Base-by-base conservation (phyloP, 208 protist species). In the Porcisia deanei region DNA sequence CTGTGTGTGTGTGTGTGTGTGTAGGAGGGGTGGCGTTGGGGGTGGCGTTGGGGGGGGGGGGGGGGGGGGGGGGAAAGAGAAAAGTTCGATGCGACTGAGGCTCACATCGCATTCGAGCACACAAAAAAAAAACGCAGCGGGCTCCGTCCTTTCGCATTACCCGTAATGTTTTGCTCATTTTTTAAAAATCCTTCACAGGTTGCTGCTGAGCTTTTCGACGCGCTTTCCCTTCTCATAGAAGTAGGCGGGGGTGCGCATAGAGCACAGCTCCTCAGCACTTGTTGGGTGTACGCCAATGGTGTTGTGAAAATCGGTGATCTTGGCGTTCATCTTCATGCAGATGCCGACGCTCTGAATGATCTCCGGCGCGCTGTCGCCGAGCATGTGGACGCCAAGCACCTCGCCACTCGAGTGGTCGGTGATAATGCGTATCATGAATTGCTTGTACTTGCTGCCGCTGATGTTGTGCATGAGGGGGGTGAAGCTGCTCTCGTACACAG, bases 201-300 rank as follows among this genome's bases (percentile, higher is more conserved):
- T 94, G 78, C 86, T 85, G 52, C 89, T 81, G 2, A 95, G 70
- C 79, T 89, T 92, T 68, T 97, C 90, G 22, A 86, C 79, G 41
- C 89, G 90, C 68, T 85, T 74, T 4, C 89, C 90, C 34, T 91
- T 89, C 47, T 92, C 85, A 75, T 94, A 95, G 79, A 84, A 95
- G 83, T 97, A 93, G 3, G 91, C 79, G 0, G 93, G 91, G 1
- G 88, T 95, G 37, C 88, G 83, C 88, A 98, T 91, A 9, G 93
- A 97, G 71, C 88, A 96, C 61, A 98, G 88, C 83, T 97, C 95
- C 82, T 99, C 98, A 16, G 97, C 97, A 64, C 84, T 91, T 34
- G 98, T 99, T 20, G 98, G 98, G 79, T 99, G 98, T 41, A 99
- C 98, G 75, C 97, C 97, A 63, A 99, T 97, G 43, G 94, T 96